phyloP scores from a whole-genome alignment of 352 stramenopile genomes.

The Aphanomyces stellatus region DNA sequence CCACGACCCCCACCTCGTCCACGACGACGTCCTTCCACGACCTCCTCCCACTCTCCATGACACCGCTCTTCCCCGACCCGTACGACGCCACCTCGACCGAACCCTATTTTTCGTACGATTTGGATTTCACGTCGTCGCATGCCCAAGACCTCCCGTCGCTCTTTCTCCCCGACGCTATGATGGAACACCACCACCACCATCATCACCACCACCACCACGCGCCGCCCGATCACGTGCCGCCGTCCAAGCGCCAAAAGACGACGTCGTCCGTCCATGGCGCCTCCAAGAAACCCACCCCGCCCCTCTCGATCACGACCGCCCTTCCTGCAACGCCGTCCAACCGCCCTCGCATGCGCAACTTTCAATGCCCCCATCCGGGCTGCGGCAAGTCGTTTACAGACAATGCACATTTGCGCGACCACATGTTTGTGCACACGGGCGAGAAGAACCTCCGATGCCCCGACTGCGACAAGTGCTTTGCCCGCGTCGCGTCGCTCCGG shows the following conservation, averaged over 20 bases:
- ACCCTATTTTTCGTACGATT: conserved; percentile 11
- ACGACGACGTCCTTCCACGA: not conserved
- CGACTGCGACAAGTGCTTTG: conserved; percentile 43
- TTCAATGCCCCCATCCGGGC: conserved; percentile 52
- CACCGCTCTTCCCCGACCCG: not conserved
- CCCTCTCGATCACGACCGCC: not conserved
- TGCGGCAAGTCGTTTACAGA: conserved; percentile 64
- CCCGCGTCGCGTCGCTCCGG: conserved; percentile 43
- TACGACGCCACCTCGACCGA: not conserved
- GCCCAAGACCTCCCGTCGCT: not conserved
- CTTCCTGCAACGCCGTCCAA: not conserved
- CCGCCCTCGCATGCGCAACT: conserved; percentile 47
- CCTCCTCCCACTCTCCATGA: not conserved
- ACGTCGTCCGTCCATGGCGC: too few species aligned
- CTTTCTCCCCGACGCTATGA: not conserved
- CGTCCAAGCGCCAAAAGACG: not conserved
- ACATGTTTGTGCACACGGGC: conserved; percentile 64
- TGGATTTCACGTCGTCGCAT: too few species aligned
- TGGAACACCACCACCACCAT: not conserved
- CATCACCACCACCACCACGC: not conserved
- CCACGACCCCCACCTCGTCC: too few species aligned
- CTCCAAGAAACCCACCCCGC: not conserved
- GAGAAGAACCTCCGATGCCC: conserved; percentile 49
- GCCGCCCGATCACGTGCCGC: too few species aligned
- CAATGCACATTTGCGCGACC: conserved; percentile 55